Base-by-base conservation (phyloP, 108 stramenopile species). In the Skeletonema tropicum region DNA sequence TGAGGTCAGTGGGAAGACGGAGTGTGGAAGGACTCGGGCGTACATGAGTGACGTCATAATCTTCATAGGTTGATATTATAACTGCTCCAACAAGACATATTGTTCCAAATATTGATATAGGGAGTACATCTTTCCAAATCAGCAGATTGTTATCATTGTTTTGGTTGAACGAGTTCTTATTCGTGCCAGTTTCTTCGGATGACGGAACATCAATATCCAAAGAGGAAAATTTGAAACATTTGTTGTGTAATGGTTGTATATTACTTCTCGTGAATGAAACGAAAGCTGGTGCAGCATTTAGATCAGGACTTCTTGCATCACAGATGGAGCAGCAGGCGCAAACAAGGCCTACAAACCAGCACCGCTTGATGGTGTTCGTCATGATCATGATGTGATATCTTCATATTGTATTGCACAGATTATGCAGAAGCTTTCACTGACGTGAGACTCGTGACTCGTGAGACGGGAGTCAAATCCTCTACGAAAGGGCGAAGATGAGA, bases 21-120 rank as follows among this genome's bases (percentile, higher is more conserved):
- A 83, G 33, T 19, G 83, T 80, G 6, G 79, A 79, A 3, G 74
- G 79, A 66, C 38, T 58, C 4, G 83, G 83, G 38, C 79, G 78
- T 1, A 57, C 63, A 66, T 83, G 83, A 9, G 83, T 83, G 19
- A 83, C 83, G 25, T 83, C 83, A 41, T 65, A 83, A 76, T 83
- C 83, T 60, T 83, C 83, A 26, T 77, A 83, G 8, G 83, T 80
- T 32, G 83, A 83, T 21, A 83, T 19, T 10, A 76, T 12, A 6
- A 66, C n/a, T 12, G 83, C 83, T 10, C 10, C 55, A 12, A 33
- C 33, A 12, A 83, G 74, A 17, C 78, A 80, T 26, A 39, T 23
- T 29, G 59, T 60, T 26, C 62, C 29, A 42, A 66, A 55, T n/a
- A 80, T 2, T 3, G 79, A 73, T 33, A 80, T 33, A 5, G 79